A percentile compares a stretch with the other conserved stretches of the same genome.
phyloP scores from a whole-genome alignment of 192 early-diverging fungal genomes.

The Entomortierella parvispora region DNA sequence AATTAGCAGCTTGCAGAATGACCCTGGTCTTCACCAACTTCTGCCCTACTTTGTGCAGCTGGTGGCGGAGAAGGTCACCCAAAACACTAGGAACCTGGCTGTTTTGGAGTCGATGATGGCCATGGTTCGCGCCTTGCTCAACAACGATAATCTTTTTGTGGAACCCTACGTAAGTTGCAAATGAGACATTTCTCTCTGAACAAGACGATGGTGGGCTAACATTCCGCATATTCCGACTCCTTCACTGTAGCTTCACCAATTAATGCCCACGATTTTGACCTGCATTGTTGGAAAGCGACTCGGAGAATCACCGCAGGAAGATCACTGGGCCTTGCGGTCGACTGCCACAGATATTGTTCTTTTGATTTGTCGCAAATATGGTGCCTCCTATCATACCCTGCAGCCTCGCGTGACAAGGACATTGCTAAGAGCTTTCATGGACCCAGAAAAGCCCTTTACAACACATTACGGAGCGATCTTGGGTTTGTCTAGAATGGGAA shows the following conservation, averaged over 20 bases:
- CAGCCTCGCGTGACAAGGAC: constrained; percentile 92
- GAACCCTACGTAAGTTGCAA: constrained; percentile 88
- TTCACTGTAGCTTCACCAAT: constrained; percentile 84
- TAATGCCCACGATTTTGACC: constrained; percentile 93
- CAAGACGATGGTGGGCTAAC: neutral
- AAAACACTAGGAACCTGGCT: constrained; percentile 79
- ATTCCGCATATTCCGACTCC: neutral
- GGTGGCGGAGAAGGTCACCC: constrained; percentile 86
- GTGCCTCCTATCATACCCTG: constrained; percentile 84
- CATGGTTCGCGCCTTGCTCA: constrained; percentile 80
- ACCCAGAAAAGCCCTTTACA: constrained; percentile 80
- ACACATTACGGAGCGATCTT: constrained; percentile 92
- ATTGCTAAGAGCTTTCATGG: constrained; percentile 89
- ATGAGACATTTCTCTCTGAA: neutral
- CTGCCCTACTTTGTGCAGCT: constrained; percentile 96
- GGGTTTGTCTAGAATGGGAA: constrained; percentile 80
- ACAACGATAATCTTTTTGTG: constrained; percentile 89
- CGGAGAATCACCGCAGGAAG: constrained; percentile 71
- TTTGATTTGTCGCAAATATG: constrained; percentile 80
- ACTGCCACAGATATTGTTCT: constrained; percentile 80
- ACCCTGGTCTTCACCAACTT: constrained; percentile 95
- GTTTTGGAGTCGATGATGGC: constrained; percentile 81
- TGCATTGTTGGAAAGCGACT: constrained; percentile 90
- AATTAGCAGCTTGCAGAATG: constrained; percentile 82
- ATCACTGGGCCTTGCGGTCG: constrained; percentile 88